Conservation (phyloP, 2,329 filamentous ascomycete genomes). For the Bipolaris cookei region DNA sequence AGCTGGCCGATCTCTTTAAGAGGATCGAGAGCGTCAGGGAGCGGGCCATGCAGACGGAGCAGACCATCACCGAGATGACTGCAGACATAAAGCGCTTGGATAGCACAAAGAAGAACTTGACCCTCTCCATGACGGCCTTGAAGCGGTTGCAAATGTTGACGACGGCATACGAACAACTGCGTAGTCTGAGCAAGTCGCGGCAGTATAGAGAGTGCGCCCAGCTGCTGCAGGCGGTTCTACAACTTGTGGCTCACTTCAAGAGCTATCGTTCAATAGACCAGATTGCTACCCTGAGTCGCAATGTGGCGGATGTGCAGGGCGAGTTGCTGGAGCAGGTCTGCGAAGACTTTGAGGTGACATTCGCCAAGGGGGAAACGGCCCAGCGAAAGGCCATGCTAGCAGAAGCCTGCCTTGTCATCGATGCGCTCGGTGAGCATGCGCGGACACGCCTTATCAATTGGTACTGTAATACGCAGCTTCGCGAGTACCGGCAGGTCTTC, state of each 20-base stretch:
- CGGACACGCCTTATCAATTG: constrained; percentile 83
- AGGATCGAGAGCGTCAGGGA: constrained; percentile 94
- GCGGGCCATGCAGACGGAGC: constrained; percentile 88
- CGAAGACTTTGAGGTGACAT: constrained; percentile 96
- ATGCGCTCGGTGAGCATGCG: constrained; percentile 88
- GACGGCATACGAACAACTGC: constrained; percentile 96
- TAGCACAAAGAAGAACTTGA: constrained; percentile 94
- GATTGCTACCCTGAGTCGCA: constrained; percentile 89
- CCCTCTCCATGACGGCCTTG: constrained; percentile 94
- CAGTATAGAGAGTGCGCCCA: constrained; percentile 97
- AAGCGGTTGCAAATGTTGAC: constrained; percentile 98
- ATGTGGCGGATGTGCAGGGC: constrained; percentile 90
- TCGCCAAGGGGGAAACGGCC: constrained; percentile 83
- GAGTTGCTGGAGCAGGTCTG: constrained; percentile 97
- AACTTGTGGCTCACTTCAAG: constrained; percentile 98
- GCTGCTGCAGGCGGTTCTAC: constrained; percentile 89
- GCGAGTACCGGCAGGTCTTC: constrained; percentile 96
- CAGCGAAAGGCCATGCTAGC: constrained; percentile 72
- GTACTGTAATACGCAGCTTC: constrained; percentile 97
- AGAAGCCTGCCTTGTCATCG: constrained; percentile 92
- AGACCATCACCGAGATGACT: constrained; percentile 97
- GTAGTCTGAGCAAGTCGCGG: constrained; percentile 78
- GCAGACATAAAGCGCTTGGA: constrained; percentile 98
- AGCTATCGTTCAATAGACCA: constrained; percentile 97
- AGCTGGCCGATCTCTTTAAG: constrained; percentile 86